These are phyloP conservation scores for Thelonectria discophora DNA, from an alignment of 2,329 filamentous ascomycete species.

Conservation along the genomic window DNA sequence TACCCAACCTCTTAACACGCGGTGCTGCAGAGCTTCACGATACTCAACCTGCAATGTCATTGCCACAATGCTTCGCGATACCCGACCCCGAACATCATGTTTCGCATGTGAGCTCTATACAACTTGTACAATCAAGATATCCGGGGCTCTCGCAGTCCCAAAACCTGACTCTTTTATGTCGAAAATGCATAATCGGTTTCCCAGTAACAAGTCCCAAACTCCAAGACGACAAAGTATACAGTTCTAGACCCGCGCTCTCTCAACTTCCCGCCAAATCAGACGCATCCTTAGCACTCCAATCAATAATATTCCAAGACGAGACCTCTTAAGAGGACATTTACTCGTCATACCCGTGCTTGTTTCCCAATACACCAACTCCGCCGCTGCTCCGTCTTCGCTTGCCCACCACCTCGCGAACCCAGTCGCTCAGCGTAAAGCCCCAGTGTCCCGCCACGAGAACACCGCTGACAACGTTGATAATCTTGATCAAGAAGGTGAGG, in stretches of 20 bases:
- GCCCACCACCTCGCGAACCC: conserved; percentile 68
- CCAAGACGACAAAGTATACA: conserved; percentile 29
- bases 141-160: neutral
- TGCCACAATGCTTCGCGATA: too few relatives aligned
- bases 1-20: neutral
- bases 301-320: conserved; percentile 12
- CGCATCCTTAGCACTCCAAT: conserved; percentile 13
- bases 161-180: conserved; percentile 21
- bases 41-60: neutral
- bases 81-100: neutral
- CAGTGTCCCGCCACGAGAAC: conserved; percentile 94
- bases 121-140: neutral
- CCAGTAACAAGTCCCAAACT: conserved; percentile 38
- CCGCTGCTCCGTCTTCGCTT: conserved; percentile 55
- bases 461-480: conserved; percentile 91
- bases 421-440: conserved; percentile 86
- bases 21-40: neutral
- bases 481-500: conserved; percentile 77
- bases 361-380: conserved; percentile 61
- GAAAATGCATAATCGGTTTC: conserved; percentile 26
- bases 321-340: conserved; percentile 13
- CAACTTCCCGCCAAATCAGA: conserved; percentile 23
- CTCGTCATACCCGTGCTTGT: conserved; percentile 51
- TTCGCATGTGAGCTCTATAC: too few relatives aligned
- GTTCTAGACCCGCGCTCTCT: conserved; percentile 28